These are phyloP conservation scores for Nectriaceae sp. DNA, from an alignment of 2,329 filamentous ascomycete species.

Conservation along the genomic window DNA sequence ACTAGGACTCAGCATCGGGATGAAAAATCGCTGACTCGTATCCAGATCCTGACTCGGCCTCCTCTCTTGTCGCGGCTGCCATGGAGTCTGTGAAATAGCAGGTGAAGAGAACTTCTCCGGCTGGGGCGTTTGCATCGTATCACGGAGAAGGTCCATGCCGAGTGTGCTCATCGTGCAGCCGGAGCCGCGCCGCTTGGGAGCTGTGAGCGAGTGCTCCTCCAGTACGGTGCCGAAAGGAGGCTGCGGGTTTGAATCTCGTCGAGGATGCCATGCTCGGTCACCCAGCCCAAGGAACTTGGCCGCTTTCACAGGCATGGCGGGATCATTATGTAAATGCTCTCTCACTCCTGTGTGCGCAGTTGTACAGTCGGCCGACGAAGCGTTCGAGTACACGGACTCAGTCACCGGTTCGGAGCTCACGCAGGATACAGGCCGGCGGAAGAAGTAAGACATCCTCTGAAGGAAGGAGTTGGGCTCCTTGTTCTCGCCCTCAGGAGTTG, in stretches of 20 bases:
- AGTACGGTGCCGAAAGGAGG: background rate
- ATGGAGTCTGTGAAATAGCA: background rate
- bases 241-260: background rate
- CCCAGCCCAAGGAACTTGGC: constrained; percentile 17
- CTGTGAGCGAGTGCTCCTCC: background rate
- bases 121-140: constrained; percentile 20
- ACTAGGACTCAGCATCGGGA: background rate
- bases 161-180: constrained; percentile 25
- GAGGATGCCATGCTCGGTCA: background rate
- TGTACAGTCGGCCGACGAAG: constrained; percentile 16
- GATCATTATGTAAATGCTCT: background rate
- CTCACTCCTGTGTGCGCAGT: constrained; percentile 1
- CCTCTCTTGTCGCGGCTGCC: background rate
- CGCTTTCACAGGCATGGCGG: constrained; percentile 15
- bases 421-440: constrained; percentile 15
- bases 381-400: constrained; percentile 16
- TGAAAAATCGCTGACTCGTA: background rate
- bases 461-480: background rate
- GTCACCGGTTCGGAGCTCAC: constrained; percentile 1
- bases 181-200: constrained; percentile 4
- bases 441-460: constrained; percentile 10
- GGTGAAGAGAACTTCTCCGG: constrained; percentile 8
- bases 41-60: background rate
- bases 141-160: constrained; percentile 18
- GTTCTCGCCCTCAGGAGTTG: background rate